Conservation (phyloP, 176 grass and related monocot genomes). For the Oryza australiensis region DNA sequence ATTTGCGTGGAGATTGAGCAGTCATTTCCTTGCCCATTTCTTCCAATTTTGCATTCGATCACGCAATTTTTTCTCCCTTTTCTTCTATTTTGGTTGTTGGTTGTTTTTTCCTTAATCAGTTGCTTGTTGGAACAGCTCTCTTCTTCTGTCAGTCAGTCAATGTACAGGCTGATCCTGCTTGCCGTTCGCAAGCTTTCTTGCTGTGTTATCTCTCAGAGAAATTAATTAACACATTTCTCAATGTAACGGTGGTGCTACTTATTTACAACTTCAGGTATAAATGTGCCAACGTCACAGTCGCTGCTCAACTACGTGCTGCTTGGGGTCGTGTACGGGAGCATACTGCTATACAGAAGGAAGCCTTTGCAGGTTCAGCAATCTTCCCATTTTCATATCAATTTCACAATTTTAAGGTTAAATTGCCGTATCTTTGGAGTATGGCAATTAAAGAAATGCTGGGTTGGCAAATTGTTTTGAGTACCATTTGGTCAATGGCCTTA, state of each 20-base stretch:
- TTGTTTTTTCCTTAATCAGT: background rate
- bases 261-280: conserved; percentile 45
- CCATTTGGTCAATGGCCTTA: background rate
- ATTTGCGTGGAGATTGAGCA: background rate
- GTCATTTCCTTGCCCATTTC: background rate
- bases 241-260: background rate
- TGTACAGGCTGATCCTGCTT: conserved; percentile 5
- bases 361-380: conserved; percentile 55
- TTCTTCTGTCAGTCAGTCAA: background rate
- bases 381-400: background rate
- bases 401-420: background rate
- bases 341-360: conserved; percentile 41
- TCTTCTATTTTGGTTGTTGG: background rate
- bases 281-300: conserved; percentile 67
- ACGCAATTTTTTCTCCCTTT: background rate
- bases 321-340: conserved; percentile 48
- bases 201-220: background rate
- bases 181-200: conserved; percentile 7
- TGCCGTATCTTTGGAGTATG: background rate
- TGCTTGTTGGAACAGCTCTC: background rate
- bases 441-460: background rate
- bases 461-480: background rate
- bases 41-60: too few relatives aligned
- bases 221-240: background rate
- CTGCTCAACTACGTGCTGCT: conserved; percentile 69